Base-by-base conservation (phyloP, 2,329 filamentous ascomycete genomes). In the Colletotrichum sp. region DNA sequence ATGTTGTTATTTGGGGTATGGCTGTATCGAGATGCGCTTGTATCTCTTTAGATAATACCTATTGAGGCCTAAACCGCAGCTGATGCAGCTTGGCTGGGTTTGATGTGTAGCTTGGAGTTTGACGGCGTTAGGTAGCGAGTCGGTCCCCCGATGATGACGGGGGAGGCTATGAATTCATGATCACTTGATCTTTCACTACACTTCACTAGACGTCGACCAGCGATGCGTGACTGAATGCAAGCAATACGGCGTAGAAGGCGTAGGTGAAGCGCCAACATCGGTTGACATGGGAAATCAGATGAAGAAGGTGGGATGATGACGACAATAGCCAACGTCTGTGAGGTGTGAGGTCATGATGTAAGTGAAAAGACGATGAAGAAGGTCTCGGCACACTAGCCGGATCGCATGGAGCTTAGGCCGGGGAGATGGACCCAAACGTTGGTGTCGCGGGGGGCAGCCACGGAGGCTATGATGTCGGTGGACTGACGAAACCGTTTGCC, bases 391-490 rank as follows among this genome's bases (percentile, higher is more conserved):
- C 63, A 28, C 69, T 76, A 76, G 63, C 55, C 39, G 44, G 57
- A 68, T 76, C 55, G 39, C 32, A 59, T 28, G 55, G 32, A 76
- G 73, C 69, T 60, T 68, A 72, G 70, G 55, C 69, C 57, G 64
- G 49, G 32, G 36, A n/a, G 32, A 52, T 24, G 12, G 44, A 57
- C 26, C 57, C 28, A 49, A 57, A 36, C 28, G 52, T 26, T 69
- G 57, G 73, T 68, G 69, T 63, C 34, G 73, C 62, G 44, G 52
- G 36, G 18, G 39, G 21, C n/a, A 15, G 28, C 30, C 10, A 32
- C n/a, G 28, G 69, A 49, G 64, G n/a, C 69, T 69, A 76, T 76
- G 73, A 76, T 76, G 73, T 73, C 69, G 69, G 63, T 72, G 39
- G 32, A 62, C 62, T 67, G 69, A 66, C 69, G 69, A 67, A 72